Evolutionary conservation across 2,329 filamentous ascomycete genomes (phyloP).

Genomic region (Aspergillus oerlinghausenensis): DNA sequence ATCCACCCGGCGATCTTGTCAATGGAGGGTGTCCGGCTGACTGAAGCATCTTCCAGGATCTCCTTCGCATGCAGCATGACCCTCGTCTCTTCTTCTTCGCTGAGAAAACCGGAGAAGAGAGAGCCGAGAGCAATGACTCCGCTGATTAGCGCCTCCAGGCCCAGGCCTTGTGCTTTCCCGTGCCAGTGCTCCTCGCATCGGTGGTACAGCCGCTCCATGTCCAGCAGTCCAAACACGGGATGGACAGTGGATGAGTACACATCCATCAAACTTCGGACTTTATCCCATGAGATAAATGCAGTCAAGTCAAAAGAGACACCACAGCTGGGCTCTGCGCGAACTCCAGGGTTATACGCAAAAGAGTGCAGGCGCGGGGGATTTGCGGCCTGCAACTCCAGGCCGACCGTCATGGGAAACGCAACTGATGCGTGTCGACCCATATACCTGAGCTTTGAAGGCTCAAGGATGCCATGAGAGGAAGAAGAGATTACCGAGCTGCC

Average conservation of each 20-base stretch:
- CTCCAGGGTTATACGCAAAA: slow-evolving; percentile 33
- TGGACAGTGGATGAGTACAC: slow-evolving; percentile 27
- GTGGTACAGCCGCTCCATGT: slow-evolving; percentile 19
- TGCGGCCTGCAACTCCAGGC: slow-evolving; percentile 25
- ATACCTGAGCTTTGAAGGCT: slow-evolving; percentile 28
- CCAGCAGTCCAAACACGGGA: slow-evolving; percentile 29
- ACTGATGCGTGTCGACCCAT: slow-evolving; percentile 28
- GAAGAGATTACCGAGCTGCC: slow-evolving; percentile 1
- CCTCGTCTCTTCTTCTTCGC: slow-evolving; percentile 22
- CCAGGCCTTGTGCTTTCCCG: slow-evolving; percentile 16
- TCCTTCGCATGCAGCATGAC: slow-evolving; percentile 34
- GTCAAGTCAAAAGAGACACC: slow-evolving; percentile 18
- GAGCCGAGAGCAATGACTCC: slow-evolving; percentile 31
- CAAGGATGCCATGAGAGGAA: slow-evolving; percentile 20
- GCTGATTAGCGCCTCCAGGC: slow-evolving; percentile 31
- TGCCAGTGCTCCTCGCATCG: slow-evolving; percentile 29
- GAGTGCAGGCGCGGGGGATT: slow-evolving; percentile 35
- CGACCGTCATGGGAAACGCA: slow-evolving; percentile 30
- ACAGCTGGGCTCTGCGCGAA: slow-evolving; percentile 24
- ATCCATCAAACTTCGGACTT: slow-evolving; percentile 23
- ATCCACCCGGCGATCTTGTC: slow-evolving; percentile 41
- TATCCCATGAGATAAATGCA: slow-evolving; percentile 20
- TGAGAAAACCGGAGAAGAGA: slow-evolving; percentile 22
- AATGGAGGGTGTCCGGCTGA: slow-evolving; percentile 21
- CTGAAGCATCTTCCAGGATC: slow-evolving; percentile 38